Conservation (phyloP, 345 rosid genomes). For the Salix koriyanagi region DNA sequence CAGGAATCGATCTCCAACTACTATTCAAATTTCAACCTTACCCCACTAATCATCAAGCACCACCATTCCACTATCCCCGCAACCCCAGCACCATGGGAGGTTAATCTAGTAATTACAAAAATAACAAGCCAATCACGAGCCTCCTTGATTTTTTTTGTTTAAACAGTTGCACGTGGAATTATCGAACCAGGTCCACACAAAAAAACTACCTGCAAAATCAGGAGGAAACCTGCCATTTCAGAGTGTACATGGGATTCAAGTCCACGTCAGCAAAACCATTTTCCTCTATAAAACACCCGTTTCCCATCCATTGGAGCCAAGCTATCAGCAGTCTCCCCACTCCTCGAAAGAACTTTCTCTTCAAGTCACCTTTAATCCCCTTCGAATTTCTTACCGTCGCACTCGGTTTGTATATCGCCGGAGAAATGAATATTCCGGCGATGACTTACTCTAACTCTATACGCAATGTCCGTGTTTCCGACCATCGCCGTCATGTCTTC, state of each 20-base stretch:
- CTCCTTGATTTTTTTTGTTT: not conserved
- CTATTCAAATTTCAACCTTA: slow-evolving; percentile 8
- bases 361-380: not conserved
- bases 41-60: not conserved
- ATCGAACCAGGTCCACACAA: not conserved
- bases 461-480: slow-evolving; percentile 45
- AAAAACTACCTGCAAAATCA: not conserved
- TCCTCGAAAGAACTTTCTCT: not conserved
- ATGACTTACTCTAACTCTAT: slow-evolving; percentile 13
- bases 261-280: slow-evolving; percentile 36
- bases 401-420: slow-evolving; percentile 42
- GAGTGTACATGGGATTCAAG: slow-evolving; percentile 4
- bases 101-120: not conserved
- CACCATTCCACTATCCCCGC: not conserved
- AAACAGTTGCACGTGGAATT: not conserved
- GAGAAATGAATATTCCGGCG: slow-evolving; percentile 49
- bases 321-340: slow-evolving; percentile 11
- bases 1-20: not conserved
- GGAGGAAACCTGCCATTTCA: slow-evolving; percentile 7
- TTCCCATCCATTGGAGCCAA: slow-evolving; percentile 12
- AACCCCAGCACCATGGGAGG: not conserved
- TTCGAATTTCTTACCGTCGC: not conserved
- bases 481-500: slow-evolving; percentile 72
- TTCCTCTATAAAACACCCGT: slow-evolving; percentile 36
- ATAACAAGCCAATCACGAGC: not conserved